phyloP scores from a whole-genome alignment of 108 stramenopile species.

The Nitzschia putrida region DNA sequence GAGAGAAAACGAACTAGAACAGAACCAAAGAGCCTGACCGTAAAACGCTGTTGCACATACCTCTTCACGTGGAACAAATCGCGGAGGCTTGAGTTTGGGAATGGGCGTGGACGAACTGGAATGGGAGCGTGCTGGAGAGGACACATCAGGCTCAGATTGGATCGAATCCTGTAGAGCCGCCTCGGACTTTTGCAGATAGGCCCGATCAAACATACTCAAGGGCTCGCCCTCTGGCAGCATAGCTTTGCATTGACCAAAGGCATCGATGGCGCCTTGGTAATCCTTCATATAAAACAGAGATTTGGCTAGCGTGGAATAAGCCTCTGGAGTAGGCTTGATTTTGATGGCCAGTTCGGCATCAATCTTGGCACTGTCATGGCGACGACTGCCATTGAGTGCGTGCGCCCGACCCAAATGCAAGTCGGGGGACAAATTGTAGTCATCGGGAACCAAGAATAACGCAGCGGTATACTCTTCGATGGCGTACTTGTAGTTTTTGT shows the following conservation, averaged over 20 bases:
- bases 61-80: slow-evolving; percentile 83
- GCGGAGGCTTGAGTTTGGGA: slow-evolving; percentile 81
- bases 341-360: slow-evolving; percentile 76
- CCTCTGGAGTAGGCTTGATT: slow-evolving; percentile 74
- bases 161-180: slow-evolving; percentile 60
- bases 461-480: slow-evolving; percentile 89
- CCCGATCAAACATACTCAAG: slow-evolving; percentile 82
- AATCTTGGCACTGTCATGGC: slow-evolving; percentile 78
- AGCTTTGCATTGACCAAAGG: slow-evolving; percentile 65
- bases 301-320: slow-evolving; percentile 85
- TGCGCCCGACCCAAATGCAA: slow-evolving; percentile 81
- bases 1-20: background rate
- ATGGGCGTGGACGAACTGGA: slow-evolving; percentile 43
- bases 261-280: slow-evolving; percentile 68
- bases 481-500: slow-evolving; percentile 76
- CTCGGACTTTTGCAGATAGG: slow-evolving; percentile 77
- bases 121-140: slow-evolving; percentile 7
- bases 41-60: slow-evolving; percentile 36
- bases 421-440: slow-evolving; percentile 73
- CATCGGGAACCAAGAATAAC: slow-evolving; percentile 81
- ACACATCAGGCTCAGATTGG: slow-evolving; percentile 10
- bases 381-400: slow-evolving; percentile 80
- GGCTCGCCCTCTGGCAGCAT: slow-evolving; percentile 64
- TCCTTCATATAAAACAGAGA: slow-evolving; percentile 82
- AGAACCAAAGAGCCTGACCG: background rate